Conservation (phyloP, 2,329 filamentous ascomycete genomes). For the Cordyceps pruinosa region DNA sequence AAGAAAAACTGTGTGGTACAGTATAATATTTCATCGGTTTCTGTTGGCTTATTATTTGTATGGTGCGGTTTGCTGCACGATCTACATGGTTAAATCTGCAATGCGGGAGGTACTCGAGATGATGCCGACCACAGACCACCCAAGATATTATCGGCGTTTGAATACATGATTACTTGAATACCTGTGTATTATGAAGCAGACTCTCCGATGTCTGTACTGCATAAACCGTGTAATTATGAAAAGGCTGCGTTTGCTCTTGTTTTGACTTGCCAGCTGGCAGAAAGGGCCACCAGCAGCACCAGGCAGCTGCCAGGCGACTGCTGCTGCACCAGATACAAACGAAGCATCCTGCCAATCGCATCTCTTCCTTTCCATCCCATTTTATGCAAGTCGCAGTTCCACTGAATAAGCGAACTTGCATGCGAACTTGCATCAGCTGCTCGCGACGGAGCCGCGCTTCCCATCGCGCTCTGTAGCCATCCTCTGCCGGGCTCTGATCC, state of each 20-base stretch:
- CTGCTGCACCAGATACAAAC: neutral
- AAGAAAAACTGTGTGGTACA: too few relatives aligned
- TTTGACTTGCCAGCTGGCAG: slow-evolving; percentile 2
- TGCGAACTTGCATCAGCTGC: neutral
- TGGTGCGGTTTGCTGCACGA: too few relatives aligned
- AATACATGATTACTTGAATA: too few relatives aligned
- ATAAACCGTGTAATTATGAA: neutral
- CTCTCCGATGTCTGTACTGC: too few relatives aligned
- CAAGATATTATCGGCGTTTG: too few relatives aligned
- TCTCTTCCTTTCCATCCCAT: neutral
- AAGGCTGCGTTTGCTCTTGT: neutral
- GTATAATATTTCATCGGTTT: too few relatives aligned
- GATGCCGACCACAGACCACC: too few relatives aligned
- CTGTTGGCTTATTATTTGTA: too few relatives aligned
- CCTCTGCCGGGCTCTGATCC: neutral
- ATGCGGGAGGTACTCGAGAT: too few relatives aligned
- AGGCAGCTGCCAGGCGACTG: slow-evolving; percentile 9
- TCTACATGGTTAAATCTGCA: too few relatives aligned
- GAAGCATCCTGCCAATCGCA: slow-evolving; percentile 7
- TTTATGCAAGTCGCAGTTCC: neutral
- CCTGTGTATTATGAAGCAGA: too few relatives aligned
- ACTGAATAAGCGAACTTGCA: slow-evolving; percentile 7
- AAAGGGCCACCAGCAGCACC: neutral
- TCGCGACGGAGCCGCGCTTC: slow-evolving; percentile 10
- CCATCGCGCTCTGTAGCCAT: slow-evolving; percentile 1